Evolutionary conservation across 129 eudicot species (phyloP).

Genomic region (Saposhnikovia divaricata): DNA sequence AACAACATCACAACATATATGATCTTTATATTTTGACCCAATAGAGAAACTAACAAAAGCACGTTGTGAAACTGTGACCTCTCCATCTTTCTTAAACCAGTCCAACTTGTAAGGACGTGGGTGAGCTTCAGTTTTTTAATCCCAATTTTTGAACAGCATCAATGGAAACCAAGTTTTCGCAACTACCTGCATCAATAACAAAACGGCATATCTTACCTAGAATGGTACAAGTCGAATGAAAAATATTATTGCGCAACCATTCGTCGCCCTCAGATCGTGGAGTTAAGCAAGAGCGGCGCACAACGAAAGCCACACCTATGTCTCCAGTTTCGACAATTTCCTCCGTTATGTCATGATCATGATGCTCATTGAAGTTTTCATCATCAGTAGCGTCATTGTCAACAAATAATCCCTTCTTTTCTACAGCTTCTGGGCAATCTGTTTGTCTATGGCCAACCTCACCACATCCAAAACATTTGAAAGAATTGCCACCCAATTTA

Average conservation of each 20-base stretch:
- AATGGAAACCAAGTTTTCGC: not conserved
- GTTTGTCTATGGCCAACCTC: not conserved
- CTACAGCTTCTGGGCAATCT: not conserved
- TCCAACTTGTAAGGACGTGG: not conserved
- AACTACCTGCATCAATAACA: not conserved
- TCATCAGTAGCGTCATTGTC: not conserved
- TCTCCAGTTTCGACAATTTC: not conserved
- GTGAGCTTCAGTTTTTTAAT: not conserved
- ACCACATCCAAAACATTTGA: not conserved
- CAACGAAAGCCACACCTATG: not conserved
- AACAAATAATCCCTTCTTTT: not conserved
- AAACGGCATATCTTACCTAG: not conserved
- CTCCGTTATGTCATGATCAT: no score
- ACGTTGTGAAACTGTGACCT: not conserved
- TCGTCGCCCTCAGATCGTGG: not conserved
- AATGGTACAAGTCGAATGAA: not conserved
- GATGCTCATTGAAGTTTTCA: no score
- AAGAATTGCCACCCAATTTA: no score
- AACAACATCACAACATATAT: not conserved
- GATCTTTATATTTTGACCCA: not conserved
- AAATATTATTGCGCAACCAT: not conserved
- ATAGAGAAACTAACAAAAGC: not conserved
- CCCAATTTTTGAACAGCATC: not conserved
- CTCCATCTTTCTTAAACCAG: not conserved
- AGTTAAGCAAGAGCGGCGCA: not conserved